Percentiles rank a stretch among this genome's conserved stretches.
phyloP scores from a whole-genome alignment of 2,329 filamentous ascomycete species.

The Nemania abortiva region DNA sequence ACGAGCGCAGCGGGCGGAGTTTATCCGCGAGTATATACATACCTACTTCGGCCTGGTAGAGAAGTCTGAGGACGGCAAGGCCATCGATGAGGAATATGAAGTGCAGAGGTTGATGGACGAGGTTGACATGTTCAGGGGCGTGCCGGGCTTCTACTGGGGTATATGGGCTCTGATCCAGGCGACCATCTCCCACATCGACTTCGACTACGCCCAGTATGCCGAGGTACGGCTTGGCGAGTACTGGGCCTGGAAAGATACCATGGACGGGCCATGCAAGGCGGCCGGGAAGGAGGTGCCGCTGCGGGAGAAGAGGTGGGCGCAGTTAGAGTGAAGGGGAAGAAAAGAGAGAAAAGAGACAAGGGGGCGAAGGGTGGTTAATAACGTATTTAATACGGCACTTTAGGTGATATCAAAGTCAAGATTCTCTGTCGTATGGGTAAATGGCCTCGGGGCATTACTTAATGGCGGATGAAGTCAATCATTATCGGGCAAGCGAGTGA shows the following conservation, averaged over 20 bases:
- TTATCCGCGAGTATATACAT: conserved; percentile 84
- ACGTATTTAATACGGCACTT: conserved; percentile 5
- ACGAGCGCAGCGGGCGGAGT: conserved; percentile 78
- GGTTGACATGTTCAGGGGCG: conserved; percentile 87
- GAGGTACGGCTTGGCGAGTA: conserved; percentile 90
- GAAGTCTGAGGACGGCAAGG: conserved; percentile 46
- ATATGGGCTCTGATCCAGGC: conserved; percentile 97
- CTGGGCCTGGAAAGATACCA: conserved; percentile 87
- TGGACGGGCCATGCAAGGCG: conserved; percentile 69
- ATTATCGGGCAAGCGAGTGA: neutral
- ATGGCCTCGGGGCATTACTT: neutral
- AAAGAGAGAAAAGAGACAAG: neutral
- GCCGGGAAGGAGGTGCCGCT: conserved; percentile 64
- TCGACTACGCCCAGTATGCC: conserved; percentile 94
- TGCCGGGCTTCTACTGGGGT: conserved; percentile 92
- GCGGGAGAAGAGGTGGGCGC: conserved; percentile 84
- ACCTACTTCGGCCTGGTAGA: conserved; percentile 72
- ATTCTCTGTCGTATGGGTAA: neutral
- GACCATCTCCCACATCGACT: conserved; percentile 93
- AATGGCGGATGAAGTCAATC: neutral
- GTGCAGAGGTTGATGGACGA: conserved; percentile 78
- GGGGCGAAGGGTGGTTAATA: neutral
- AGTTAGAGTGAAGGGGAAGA: conserved; percentile 54
- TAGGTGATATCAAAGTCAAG: neutral
- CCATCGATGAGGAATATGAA: conserved; percentile 68